These are phyloP conservation scores for Sphaerulina musiva DNA, from an alignment of 2,329 filamentous ascomycete species.

Conservation along the genomic window DNA sequence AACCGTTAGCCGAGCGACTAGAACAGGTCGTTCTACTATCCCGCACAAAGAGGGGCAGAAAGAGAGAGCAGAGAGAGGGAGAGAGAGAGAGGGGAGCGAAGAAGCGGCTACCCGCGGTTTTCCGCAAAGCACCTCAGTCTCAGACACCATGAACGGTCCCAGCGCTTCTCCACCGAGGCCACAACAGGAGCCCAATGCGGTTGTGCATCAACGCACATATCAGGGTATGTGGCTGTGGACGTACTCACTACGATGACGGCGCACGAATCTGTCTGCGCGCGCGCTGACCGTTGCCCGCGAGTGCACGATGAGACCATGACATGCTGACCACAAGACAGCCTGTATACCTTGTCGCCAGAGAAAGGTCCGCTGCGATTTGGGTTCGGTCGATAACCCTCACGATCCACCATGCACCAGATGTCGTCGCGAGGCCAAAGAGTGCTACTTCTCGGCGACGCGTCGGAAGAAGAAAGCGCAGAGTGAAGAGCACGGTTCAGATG, in stretches of 20 bases:
- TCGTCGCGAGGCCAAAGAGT: conserved; percentile 89
- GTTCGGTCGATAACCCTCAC: conserved; percentile 83
- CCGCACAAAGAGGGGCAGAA: not conserved
- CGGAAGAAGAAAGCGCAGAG: conserved; percentile 73
- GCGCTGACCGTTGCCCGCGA: not conserved
- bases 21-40: not conserved
- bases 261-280: not conserved
- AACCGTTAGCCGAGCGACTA: conserved; percentile 9
- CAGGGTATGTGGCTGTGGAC: conserved; percentile 18
- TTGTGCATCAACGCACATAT: conserved; percentile 26
- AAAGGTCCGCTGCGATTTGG: conserved; percentile 54
- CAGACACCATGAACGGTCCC: conserved; percentile 18
- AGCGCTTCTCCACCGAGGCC: conserved; percentile 16
- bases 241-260: not conserved
- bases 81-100: not conserved
- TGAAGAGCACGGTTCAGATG: conserved; percentile 38
- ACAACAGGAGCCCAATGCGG: conserved; percentile 9
- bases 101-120: conserved; percentile 18
- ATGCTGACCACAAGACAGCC: conserved; percentile 30
- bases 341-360: conserved; percentile 52
- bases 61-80: not conserved
- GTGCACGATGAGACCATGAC: not conserved
- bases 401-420: conserved; percentile 92
- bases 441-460: conserved; percentile 90
- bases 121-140: conserved; percentile 14